These are phyloP conservation scores for Quercus glauca DNA, from an alignment of 306 rosid species.

Conservation along the genomic window DNA sequence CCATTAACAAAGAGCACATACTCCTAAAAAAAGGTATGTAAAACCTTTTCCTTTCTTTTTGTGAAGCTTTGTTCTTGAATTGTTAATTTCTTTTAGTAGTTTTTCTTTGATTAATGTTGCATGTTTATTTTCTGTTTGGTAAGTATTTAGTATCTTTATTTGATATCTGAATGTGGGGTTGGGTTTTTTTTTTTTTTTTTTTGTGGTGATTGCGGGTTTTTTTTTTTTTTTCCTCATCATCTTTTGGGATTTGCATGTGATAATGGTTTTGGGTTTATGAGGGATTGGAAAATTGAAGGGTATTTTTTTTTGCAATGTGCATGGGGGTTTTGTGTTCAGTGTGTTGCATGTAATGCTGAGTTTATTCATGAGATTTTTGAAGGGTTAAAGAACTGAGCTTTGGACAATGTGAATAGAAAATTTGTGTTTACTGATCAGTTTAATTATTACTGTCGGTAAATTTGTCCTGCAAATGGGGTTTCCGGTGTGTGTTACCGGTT, in stretches of 20 bases:
- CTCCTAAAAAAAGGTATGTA: constrained; percentile 5
- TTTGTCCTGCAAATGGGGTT: not conserved
- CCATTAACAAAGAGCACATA: not conserved
- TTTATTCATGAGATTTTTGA: constrained; percentile 5
- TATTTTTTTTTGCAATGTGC: constrained; percentile 13
- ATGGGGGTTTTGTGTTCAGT: constrained; percentile 23
- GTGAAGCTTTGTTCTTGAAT: not conserved
- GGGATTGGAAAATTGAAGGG: constrained; percentile 9
- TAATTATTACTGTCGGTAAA: not conserved
- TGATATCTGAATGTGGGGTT: not conserved
- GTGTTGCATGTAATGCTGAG: constrained; percentile 43
- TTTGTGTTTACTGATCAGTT: constrained; percentile 18
- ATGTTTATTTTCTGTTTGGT: not conserved
- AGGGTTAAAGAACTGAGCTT: constrained; percentile 18
- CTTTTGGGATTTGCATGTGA: not conserved
- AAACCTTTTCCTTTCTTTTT: not conserved
- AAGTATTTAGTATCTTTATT: not conserved
- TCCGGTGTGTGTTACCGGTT: not conserved
- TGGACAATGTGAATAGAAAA: constrained; percentile 47
- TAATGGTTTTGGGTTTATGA: constrained; percentile 5
- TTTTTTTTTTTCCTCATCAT: not conserved
- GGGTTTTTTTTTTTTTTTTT: not conserved
- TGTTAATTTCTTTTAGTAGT: not conserved
- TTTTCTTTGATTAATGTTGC: not conserved
- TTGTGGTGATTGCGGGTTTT: not conserved